Evolutionary conservation across 2,329 filamentous ascomycete species (phyloP).

Genomic region (Amylocarpus encephaloides): DNA sequence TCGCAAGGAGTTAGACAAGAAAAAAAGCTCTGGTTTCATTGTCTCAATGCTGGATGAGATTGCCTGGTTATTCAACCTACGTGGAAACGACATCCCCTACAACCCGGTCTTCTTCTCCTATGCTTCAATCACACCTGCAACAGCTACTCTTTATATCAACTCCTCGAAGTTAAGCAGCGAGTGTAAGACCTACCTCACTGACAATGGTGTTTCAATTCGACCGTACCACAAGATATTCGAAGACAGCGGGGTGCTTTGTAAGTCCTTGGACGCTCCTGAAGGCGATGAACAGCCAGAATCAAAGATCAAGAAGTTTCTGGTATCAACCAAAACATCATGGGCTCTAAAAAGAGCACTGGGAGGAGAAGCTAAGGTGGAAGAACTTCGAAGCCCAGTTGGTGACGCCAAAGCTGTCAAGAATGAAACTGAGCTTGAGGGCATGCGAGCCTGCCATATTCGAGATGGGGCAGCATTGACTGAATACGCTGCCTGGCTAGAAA

Average conservation of each 20-base stretch:
- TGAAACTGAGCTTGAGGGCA: conserved; percentile 78
- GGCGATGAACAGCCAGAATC: conserved; percentile 22
- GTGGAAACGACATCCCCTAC: conserved; percentile 91
- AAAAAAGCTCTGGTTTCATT: conserved; percentile 78
- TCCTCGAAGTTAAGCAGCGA: conserved; percentile 66
- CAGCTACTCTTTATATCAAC: conserved; percentile 79
- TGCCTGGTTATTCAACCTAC: conserved; percentile 96
- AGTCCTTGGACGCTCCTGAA: conserved; percentile 35
- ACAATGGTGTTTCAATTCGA: conserved; percentile 65
- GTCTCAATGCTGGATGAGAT: conserved; percentile 95
- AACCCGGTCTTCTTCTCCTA: conserved; percentile 99
- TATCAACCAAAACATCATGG: conserved; percentile 90
- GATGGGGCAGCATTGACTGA: conserved; percentile 87
- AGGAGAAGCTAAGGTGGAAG: conserved; percentile 78
- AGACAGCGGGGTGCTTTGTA: conserved; percentile 63
- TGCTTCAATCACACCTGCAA: conserved; percentile 72
- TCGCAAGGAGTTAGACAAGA: conserved; percentile 86
- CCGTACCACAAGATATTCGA: conserved; percentile 78
- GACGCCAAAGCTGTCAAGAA: conserved; percentile 96
- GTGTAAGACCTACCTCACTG: conserved; percentile 61
- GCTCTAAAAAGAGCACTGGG: conserved; percentile 81
- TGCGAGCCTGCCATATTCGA: conserved; percentile 88
- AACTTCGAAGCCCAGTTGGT: conserved; percentile 76
- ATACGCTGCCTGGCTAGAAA: conserved; percentile 95
- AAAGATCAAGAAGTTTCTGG: conserved; percentile 59